These are phyloP conservation scores for Metschnikowia koreensis DNA, from an alignment of 805 yeast species.

Conservation along the genomic window DNA sequence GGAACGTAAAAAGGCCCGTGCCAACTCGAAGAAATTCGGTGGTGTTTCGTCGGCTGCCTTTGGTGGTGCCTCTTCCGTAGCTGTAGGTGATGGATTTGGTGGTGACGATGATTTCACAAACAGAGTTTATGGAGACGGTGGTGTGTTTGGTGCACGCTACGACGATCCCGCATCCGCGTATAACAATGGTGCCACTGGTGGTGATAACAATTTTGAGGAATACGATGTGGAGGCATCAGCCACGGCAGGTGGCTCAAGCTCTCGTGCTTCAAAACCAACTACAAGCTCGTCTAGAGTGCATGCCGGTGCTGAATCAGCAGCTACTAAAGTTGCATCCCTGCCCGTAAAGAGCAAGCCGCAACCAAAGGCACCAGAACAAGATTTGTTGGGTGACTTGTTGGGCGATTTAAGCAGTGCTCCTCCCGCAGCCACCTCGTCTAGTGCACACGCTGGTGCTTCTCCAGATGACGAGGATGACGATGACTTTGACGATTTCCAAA, in stretches of 20 bases:
- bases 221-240: constrained; percentile 45
- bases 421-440: constrained; percentile 12
- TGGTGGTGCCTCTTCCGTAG: constrained; percentile 49
- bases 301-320: constrained; percentile 19
- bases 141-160: constrained; percentile 64
- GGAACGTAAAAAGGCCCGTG: constrained; percentile 89
- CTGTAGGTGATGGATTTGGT: constrained; percentile 31
- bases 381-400: constrained; percentile 46
- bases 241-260: not conserved
- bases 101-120: constrained; percentile 47
- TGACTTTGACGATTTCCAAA: constrained; percentile 82
- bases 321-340: constrained; percentile 11
- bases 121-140: constrained; percentile 70
- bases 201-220: constrained; percentile 54
- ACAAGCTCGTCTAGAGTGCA: constrained; percentile 35
- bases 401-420: constrained; percentile 37
- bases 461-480: constrained; percentile 51
- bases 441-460: not conserved
- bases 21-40: constrained; percentile 76
- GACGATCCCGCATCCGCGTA: constrained; percentile 54
- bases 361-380: constrained; percentile 35
- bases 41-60: constrained; percentile 60
- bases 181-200: constrained; percentile 32
- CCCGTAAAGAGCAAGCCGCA: constrained; percentile 27
- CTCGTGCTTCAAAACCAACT: constrained; percentile 30